Percentiles rank a stretch among this genome's conserved stretches.
phyloP scores from a whole-genome alignment of 177 flowering plant species.

The Vitis hybrid region DNA sequence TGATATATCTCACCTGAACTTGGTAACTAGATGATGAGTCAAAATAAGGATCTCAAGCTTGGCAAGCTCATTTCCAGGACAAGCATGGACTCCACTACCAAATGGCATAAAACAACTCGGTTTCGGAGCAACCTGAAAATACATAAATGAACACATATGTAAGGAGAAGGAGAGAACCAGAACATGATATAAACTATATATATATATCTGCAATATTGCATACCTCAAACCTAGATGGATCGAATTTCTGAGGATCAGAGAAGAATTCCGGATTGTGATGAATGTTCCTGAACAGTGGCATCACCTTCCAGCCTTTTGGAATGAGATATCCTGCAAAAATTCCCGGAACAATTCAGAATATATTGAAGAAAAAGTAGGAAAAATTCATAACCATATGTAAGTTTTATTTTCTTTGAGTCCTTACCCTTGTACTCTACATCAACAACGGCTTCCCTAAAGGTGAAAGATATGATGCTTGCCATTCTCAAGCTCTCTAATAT shows the following conservation, averaged over 20 bases:
- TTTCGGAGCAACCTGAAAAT: constrained; percentile 47
- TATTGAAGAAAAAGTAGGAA: background rate
- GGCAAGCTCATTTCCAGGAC: constrained; percentile 86
- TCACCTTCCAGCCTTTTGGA: constrained; percentile 65
- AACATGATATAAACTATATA: background rate
- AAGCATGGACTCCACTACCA: constrained; percentile 68
- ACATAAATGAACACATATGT: background rate
- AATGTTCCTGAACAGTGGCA: constrained; percentile 60
- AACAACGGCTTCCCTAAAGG: constrained; percentile 59
- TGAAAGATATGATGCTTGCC: constrained; percentile 68
- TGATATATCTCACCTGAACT: constrained; percentile 45
- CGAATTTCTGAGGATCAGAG: constrained; percentile 53
- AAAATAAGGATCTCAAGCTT: constrained; percentile 68
- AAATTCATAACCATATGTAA: background rate
- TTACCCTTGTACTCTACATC: constrained; percentile 66
- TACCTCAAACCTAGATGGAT: constrained; percentile 74
- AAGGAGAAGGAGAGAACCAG: background rate
- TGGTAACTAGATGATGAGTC: constrained; percentile 64
- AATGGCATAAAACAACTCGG: constrained; percentile 78
- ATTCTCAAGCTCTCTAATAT: constrained; percentile 63
- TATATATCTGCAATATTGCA: background rate
- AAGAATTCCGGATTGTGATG: constrained; percentile 57
- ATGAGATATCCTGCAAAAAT: constrained; percentile 44
- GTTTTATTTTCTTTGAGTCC: background rate
- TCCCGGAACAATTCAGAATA: background rate